A percentile compares a stretch with the other conserved stretches of the same genome.
phyloP scores from a whole-genome alignment of 768 basidiomycete species.

The Phanerochaete sordida region DNA sequence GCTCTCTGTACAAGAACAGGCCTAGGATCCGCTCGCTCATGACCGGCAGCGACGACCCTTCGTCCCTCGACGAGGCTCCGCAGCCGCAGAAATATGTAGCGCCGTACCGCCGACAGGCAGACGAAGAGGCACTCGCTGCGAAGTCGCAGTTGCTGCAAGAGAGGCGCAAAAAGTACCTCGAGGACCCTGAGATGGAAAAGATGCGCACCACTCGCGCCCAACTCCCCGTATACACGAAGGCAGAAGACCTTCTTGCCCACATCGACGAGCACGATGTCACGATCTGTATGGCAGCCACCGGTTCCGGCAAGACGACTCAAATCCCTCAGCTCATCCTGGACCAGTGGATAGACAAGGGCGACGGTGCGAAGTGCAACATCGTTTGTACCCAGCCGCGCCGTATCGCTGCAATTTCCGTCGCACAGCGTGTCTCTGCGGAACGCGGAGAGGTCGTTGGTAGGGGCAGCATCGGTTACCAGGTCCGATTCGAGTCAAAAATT shows the following conservation, averaged over 20 bases:
- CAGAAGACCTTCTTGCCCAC: slow-evolving; percentile 62
- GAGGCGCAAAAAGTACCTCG: slow-evolving; percentile 55
- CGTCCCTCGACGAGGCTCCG: background rate
- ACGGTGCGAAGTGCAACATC: slow-evolving; percentile 84
- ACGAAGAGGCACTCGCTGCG: slow-evolving; percentile 27
- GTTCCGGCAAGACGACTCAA: slow-evolving; percentile 94
- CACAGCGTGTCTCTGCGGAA: slow-evolving; percentile 87
- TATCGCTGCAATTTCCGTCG: slow-evolving; percentile 88
- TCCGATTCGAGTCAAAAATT: slow-evolving; percentile 80
- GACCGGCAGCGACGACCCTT: slow-evolving; percentile 5
- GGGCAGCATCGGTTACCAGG: slow-evolving; percentile 80
- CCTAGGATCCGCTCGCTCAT: slow-evolving; percentile 32
- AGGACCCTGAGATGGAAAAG: slow-evolving; percentile 52
- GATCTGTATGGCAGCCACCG: slow-evolving; percentile 85
- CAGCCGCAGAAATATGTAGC: slow-evolving; percentile 11
- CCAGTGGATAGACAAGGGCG: slow-evolving; percentile 69
- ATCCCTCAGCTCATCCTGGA: slow-evolving; percentile 92
- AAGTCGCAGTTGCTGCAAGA: slow-evolving; percentile 60
- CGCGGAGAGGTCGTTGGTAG: slow-evolving; percentile 68
- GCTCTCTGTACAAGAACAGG: slow-evolving; percentile 62
- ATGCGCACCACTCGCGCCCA: slow-evolving; percentile 66
- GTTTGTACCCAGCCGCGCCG: slow-evolving; percentile 92
- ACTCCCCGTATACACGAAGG: slow-evolving; percentile 74
- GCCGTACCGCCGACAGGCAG: slow-evolving; percentile 25
- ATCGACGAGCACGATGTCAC: slow-evolving; percentile 80